Percentiles rank a stretch among this genome's conserved stretches.
phyloP scores from a whole-genome alignment of 2,329 filamentous ascomycete species.

The Trichoderma gracile region DNA sequence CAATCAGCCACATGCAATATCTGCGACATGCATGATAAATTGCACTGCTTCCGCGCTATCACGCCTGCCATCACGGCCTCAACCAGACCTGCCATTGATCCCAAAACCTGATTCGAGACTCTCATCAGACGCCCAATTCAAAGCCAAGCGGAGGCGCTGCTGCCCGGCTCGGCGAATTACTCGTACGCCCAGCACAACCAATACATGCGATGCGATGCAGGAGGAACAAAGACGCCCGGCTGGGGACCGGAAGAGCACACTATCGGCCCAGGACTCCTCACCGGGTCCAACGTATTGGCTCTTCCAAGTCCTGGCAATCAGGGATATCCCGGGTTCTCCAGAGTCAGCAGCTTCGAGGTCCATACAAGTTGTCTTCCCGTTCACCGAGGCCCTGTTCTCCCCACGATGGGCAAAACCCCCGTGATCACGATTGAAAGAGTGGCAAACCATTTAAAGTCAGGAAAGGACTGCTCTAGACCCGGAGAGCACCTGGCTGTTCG shows the following conservation, averaged over 20 bases:
- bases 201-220: background rate
- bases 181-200: background rate
- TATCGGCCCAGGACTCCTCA: background rate
- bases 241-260: background rate
- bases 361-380: background rate
- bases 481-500: background rate
- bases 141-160: background rate
- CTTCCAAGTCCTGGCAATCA: background rate
- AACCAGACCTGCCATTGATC: background rate
- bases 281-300: background rate
- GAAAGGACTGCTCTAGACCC: conserved; percentile 18
- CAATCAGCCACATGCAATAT: background rate
- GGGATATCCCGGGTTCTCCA: background rate
- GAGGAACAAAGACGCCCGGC: background rate
- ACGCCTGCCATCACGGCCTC: background rate
- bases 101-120: conserved; percentile 2
- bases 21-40: conserved; percentile 1
- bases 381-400: conserved; percentile 1
- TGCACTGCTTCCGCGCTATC: background rate
- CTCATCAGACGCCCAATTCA: background rate
- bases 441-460: conserved; percentile 12
- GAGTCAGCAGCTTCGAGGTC: background rate
- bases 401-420: background rate
- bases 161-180: conserved; percentile 10
- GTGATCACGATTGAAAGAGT: conserved; percentile 6